phyloP scores from a whole-genome alignment of 345 rosid species.

The Boechera stricta region DNA sequence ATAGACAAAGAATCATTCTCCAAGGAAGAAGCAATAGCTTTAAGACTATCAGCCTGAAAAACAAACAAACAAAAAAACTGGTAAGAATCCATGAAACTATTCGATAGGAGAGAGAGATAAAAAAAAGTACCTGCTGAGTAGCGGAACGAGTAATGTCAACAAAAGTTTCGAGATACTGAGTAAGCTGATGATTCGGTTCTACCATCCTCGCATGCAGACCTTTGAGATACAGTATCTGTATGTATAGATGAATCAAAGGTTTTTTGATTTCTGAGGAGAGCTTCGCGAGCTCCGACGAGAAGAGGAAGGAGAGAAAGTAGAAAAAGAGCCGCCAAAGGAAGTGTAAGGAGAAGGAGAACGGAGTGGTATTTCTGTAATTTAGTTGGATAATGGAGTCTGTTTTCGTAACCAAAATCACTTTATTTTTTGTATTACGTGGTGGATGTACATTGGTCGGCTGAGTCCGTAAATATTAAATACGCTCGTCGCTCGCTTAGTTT shows the following conservation, averaged over 20 bases:
- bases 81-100: neutral
- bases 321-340: neutral
- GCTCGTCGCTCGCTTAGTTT: too few relatives aligned
- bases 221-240: too few relatives aligned
- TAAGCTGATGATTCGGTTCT: conserved; percentile 50
- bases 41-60: conserved; percentile 68
- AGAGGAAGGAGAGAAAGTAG: neutral
- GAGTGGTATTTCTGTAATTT: neutral
- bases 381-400: neutral
- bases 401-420: neutral
- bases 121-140: conserved; percentile 57
- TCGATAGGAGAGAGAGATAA: neutral
- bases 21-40: conserved; percentile 64
- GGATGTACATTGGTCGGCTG: neutral
- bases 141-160: conserved; percentile 64
- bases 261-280: neutral
- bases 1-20: conserved; percentile 60
- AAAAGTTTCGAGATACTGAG: conserved; percentile 65
- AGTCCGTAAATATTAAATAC: too few relatives aligned
- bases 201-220: conserved; percentile 47
- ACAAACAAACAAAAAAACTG: neutral
- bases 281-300: neutral
- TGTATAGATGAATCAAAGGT: neutral
- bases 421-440: neutral
- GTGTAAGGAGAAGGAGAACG: neutral